These are phyloP conservation scores for Lasiosphaeris hirsuta DNA, from an alignment of 495 filamentous ascomycete species.

Conservation along the genomic window DNA sequence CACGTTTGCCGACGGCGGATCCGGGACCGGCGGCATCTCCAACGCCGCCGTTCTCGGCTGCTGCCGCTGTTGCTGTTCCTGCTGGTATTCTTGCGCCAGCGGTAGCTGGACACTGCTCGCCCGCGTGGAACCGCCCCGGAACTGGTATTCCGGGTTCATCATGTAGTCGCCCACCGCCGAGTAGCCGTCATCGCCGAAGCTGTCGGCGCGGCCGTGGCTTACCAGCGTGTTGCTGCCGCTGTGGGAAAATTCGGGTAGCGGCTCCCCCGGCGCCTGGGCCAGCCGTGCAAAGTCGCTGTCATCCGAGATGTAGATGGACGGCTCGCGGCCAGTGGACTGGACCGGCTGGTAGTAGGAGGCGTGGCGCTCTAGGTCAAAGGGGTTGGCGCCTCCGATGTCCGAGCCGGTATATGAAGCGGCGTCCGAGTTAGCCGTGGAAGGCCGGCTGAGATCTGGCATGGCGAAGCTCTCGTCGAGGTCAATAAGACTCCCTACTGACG, in stretches of 20 bases:
- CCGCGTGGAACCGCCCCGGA: conserved; percentile 13
- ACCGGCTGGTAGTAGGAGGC: conserved; percentile 46
- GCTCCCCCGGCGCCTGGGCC: conserved; percentile 13
- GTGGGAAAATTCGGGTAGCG: conserved; percentile 13
- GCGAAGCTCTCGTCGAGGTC: conserved; percentile 50
- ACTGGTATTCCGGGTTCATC: conserved; percentile 26
- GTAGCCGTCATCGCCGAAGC: conserved; percentile 33
- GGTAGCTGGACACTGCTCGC: conserved; percentile 10
- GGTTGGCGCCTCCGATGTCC: conserved; percentile 45
- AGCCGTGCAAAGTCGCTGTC: conserved; percentile 41
- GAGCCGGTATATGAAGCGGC: conserved; percentile 44
- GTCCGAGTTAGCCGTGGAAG: conserved; percentile 55
- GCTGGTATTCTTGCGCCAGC: conserved; percentile 9
- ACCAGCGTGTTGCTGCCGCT: conserved; percentile 13
- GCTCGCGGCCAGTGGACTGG: conserved; percentile 37
- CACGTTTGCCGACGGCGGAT: conserved; percentile 46
- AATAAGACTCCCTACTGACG: conserved; percentile 45
- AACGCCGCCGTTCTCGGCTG: conserved; percentile 17
- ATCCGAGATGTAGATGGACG: conserved; percentile 51
- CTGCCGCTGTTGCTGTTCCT: conserved; percentile 20
- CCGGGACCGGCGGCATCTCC: conserved; percentile 33
- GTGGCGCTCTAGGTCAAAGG: conserved; percentile 54
- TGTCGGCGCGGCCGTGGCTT: conserved; percentile 25
- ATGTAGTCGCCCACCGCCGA: conserved; percentile 26
- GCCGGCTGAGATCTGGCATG: conserved; percentile 35